These are phyloP conservation scores for Plantago lanceolata DNA, from an alignment of 305 asterid species.

Conservation along the genomic window DNA sequence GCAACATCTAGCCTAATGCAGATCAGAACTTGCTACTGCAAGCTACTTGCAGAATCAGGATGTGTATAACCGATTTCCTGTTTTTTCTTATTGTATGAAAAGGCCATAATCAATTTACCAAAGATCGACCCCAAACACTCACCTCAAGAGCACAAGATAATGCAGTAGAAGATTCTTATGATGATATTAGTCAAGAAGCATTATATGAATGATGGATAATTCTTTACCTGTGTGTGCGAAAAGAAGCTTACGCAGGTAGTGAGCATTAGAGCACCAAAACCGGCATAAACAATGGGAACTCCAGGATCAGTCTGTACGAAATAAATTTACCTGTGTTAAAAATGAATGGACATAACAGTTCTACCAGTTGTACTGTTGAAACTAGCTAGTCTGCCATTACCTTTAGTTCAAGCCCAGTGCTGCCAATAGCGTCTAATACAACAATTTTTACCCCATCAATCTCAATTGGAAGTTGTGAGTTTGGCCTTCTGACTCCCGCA, in stretches of 20 bases:
- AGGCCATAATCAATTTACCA: neutral
- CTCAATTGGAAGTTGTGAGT: slow-evolving; percentile 77
- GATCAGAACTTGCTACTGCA: neutral
- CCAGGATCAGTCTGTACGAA: slow-evolving; percentile 73
- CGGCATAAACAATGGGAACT: slow-evolving; percentile 75
- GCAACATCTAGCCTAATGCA: too few species aligned
- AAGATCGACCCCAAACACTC: neutral
- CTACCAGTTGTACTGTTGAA: neutral
- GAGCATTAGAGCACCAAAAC: slow-evolving; percentile 85
- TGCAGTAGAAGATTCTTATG: neutral
- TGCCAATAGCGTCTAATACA: slow-evolving; percentile 62
- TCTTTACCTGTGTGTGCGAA: slow-evolving; percentile 75
- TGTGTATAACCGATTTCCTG: neutral
- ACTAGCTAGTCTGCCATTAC: slow-evolving; percentile 25
- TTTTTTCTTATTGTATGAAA: neutral
- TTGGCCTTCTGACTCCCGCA: slow-evolving; percentile 71
- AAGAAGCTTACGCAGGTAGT: slow-evolving; percentile 80
- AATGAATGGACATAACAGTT: slow-evolving; percentile 3
- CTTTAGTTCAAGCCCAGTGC: slow-evolving; percentile 77
- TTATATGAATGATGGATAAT: neutral
- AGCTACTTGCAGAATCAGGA: neutral
- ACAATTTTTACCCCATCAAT: slow-evolving; percentile 57
- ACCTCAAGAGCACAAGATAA: neutral
- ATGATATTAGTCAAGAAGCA: neutral
- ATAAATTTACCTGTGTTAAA: slow-evolving; percentile 18